Evolutionary conservation across 306 rosid species (phyloP).

Genomic region (Potentilla sterilis): DNA sequence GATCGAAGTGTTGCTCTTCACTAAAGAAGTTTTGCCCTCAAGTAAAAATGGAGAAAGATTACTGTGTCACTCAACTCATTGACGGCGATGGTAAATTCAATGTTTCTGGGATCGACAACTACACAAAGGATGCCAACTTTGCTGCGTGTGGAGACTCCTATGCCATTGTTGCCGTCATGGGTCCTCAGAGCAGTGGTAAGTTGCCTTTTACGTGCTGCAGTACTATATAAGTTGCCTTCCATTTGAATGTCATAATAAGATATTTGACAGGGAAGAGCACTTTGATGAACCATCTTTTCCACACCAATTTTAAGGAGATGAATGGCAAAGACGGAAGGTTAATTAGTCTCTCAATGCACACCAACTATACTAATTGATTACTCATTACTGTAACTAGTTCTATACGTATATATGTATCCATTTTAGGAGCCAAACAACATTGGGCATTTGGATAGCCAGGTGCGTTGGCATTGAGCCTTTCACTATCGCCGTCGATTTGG

Average conservation of each 20-base stretch:
- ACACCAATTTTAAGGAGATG: constrained; percentile 69
- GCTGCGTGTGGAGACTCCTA: constrained; percentile 64
- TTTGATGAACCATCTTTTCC: constrained; percentile 74
- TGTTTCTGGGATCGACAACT: constrained; percentile 53
- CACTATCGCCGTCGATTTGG: constrained; percentile 92
- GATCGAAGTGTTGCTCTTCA: too few relatives aligned
- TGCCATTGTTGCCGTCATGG: constrained; percentile 80
- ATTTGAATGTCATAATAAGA: too few relatives aligned
- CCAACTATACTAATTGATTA: too few relatives aligned
- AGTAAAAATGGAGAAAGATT: constrained; percentile 34
- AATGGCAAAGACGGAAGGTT: too few relatives aligned
- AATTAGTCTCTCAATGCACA: too few relatives aligned
- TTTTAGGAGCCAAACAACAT: constrained; percentile 79
- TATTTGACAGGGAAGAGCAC: constrained; percentile 70
- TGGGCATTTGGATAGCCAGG: constrained; percentile 84
- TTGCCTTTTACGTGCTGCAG: too few relatives aligned
- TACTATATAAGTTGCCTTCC: too few relatives aligned
- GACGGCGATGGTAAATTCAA: constrained; percentile 67
- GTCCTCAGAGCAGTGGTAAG: constrained; percentile 89
- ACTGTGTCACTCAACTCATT: constrained; percentile 64
- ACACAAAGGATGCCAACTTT: constrained; percentile 43
- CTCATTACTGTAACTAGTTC: too few relatives aligned
- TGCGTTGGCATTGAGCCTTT: constrained; percentile 74
- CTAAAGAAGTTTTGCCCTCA: too few relatives aligned
- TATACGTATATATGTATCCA: background rate